Evolutionary conservation across 2,329 filamentous ascomycete genomes (phyloP), one percentile per base, ranked within the genome.

Genomic region (Aspergillus arachidicola): DNA sequence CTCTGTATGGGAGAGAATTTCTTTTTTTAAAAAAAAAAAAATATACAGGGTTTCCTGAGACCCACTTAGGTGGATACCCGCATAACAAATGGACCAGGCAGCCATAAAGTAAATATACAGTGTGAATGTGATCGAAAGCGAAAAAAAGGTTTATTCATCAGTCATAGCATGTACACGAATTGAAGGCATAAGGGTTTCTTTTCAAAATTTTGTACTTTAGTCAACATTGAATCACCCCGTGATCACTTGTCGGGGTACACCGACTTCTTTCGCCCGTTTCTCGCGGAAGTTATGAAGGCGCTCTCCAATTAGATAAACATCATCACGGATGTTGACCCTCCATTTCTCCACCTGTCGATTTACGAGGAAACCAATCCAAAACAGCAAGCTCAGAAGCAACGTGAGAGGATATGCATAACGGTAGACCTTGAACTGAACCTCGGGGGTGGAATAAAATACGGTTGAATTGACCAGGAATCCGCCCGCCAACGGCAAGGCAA

Each of bases 241-340:
- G 55, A 78, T 78, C 62, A 80, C 73, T 43, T 75, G 73, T 59
- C 74, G 72, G 53, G 77, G 69, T 6, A 76, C 73, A 32, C 77
- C 76, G 12, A 79, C 76, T 66, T 80, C 77, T 56, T 71, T 73
- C 26, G 76, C 75, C 59, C 75, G 73, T 61, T 78, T 79, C 74
- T 91, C 89, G 3, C 93, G 92, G 79, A 97, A 96, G 77, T 99
- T 99, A 80, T 99, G 96, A 72, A 99, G 79, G 64, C 94, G 83
- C 80, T 99, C 94, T 2, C 95, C 95, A 73, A 98, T 95, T 51
- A 99, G 82, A 76, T 99, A 99, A 0, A 96, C 94, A 79, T 99
- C 96, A 76, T 99, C 96, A 45, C 93, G 85, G 54, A 99, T 93
- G 62, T 90, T 87, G 62, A 89, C 84, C 71, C 91, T 88, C 94